Conservation (phyloP, 495 filamentous ascomycete species). For the Monascus purpureus region DNA sequence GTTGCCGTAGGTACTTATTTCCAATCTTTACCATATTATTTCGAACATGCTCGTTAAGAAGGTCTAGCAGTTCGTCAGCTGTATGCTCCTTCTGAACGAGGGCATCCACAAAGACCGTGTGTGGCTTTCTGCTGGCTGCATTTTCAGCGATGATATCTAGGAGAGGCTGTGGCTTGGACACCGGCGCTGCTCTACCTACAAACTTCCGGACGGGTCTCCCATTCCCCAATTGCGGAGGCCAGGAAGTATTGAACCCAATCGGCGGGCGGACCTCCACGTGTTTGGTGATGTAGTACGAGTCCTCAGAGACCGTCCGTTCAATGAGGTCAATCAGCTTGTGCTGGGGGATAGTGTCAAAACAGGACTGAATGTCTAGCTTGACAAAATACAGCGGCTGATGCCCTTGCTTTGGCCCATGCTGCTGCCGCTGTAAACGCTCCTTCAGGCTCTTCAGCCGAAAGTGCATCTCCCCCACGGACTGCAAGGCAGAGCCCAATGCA, state of each 20-base stretch:
- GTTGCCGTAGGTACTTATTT: conserved; percentile 81
- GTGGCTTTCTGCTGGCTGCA: conserved; percentile 27
- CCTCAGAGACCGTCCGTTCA: conserved; percentile 44
- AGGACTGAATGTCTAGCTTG: conserved; percentile 82
- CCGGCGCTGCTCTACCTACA: conserved; percentile 41
- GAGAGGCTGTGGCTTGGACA: conserved; percentile 38
- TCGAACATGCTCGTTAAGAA: conserved; percentile 64
- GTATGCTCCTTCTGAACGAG: conserved; percentile 36
- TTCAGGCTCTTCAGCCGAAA: conserved; percentile 59
- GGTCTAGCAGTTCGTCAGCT: conserved; percentile 44
- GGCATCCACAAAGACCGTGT: conserved; percentile 63
- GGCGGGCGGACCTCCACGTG: conserved; percentile 53
- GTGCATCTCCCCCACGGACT: conserved; percentile 73
- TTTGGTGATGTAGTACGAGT: conserved; percentile 56
- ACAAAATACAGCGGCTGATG: conserved; percentile 54
- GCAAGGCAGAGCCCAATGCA: conserved; percentile 59
- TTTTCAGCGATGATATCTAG: conserved; percentile 37
- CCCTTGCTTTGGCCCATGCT: background rate
- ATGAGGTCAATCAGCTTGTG: conserved; percentile 52
- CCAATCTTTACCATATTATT: conserved; percentile 80
- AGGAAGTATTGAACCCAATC: conserved; percentile 6
- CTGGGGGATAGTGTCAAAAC: conserved; percentile 94
- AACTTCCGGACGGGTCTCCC: conserved; percentile 44
- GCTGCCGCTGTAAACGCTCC: conserved; percentile 7
- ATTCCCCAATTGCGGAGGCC: conserved; percentile 4